These are phyloP conservation scores for Persicaria tinctoria DNA, from an alignment of 148 eudicot species.

Conservation along the genomic window DNA sequence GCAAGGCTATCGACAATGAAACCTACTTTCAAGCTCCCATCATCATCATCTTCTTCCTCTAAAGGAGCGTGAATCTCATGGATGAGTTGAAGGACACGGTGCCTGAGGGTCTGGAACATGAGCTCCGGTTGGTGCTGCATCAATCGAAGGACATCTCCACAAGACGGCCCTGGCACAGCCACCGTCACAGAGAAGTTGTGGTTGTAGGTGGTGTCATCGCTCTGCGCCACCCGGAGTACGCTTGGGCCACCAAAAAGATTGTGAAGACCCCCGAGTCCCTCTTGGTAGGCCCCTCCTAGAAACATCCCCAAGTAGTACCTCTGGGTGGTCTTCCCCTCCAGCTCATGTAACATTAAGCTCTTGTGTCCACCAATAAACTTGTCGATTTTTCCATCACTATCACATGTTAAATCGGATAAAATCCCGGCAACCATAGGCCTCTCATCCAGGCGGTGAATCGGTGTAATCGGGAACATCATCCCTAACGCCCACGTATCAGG, in stretches of 20 bases:
- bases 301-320: conserved; percentile 83
- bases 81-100: conserved; percentile 18
- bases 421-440: conserved; percentile 48
- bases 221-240: conserved; percentile 66
- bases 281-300: conserved; percentile 93
- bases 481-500: conserved; percentile 93
- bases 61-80: neutral
- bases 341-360: conserved; percentile 69
- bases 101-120: conserved; percentile 79
- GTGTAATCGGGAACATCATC: conserved; percentile 66
- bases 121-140: conserved; percentile 95
- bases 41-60: conserved; percentile 14
- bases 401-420: conserved; percentile 82
- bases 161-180: conserved; percentile 70
- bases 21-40: conserved; percentile 13
- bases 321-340: conserved; percentile 18
- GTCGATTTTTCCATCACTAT: conserved; percentile 85
- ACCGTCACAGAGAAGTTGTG: conserved; percentile 76
- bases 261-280: conserved; percentile 86
- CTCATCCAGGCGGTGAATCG: conserved; percentile 72
- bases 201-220: conserved; percentile 43
- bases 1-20: conserved; percentile 43
- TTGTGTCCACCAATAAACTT: conserved; percentile 77
- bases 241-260: conserved; percentile 92
- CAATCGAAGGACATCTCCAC: conserved; percentile 65